Conservation (phyloP, 2,329 filamentous ascomycete genomes). For the Colletotrichum eremochloae region DNA sequence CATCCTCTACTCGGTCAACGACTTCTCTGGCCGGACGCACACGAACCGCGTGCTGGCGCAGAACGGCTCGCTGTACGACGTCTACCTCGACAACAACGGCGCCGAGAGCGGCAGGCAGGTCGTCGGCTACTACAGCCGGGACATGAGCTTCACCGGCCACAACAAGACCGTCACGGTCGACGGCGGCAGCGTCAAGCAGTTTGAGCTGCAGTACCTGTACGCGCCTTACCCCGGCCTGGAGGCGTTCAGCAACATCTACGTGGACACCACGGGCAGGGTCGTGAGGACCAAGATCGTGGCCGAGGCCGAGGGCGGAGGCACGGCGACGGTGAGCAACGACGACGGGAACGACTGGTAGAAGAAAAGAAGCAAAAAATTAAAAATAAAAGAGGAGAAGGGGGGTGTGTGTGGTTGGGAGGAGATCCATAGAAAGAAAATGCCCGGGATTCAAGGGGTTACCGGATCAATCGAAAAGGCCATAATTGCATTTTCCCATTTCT, state of each 20-base stretch:
- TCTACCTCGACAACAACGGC: constrained; percentile 67
- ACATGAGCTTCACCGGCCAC: constrained; percentile 69
- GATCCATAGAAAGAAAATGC: neutral
- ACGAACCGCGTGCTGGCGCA: constrained; percentile 70
- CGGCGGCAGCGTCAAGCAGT: constrained; percentile 59
- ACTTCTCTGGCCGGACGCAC: constrained; percentile 68
- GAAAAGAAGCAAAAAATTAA: too few relatives aligned
- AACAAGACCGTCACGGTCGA: constrained; percentile 61
- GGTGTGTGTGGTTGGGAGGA: neutral
- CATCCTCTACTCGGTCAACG: constrained; percentile 72
- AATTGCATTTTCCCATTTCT: neutral
- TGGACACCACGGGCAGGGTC: constrained; percentile 61
- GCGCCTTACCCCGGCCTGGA: constrained; percentile 62
- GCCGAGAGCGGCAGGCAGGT: constrained; percentile 56
- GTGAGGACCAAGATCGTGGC: constrained; percentile 65
- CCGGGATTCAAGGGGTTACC: neutral
- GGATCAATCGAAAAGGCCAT: neutral
- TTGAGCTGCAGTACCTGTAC: constrained; percentile 67
- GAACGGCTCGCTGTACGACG: constrained; percentile 67
- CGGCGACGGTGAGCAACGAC: constrained; percentile 62
- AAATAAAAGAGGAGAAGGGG: too few relatives aligned
- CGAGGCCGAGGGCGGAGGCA: constrained; percentile 65
- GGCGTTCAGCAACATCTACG: constrained; percentile 62
- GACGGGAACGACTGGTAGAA: constrained; percentile 31
- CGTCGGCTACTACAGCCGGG: constrained; percentile 63